Percentiles rank a stretch among this genome's conserved stretches.
Conservation (phyloP, 2,329 filamentous ascomycete genomes). For the Neonectria hederae region DNA sequence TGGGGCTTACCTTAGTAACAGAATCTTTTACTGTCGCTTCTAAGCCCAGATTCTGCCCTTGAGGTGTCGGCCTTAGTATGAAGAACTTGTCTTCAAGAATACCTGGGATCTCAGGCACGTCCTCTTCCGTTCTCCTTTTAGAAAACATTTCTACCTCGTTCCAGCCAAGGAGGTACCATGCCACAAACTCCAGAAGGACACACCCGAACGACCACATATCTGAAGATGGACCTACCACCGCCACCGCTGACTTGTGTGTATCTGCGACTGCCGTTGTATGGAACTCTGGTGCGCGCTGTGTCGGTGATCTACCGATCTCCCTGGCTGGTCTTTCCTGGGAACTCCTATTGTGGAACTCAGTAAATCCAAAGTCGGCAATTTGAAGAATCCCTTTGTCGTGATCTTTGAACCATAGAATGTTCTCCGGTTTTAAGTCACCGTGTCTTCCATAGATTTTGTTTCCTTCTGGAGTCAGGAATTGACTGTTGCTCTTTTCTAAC, state of each 20-base stretch:
- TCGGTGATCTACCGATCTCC: slow-evolving; percentile 4
- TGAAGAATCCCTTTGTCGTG: slow-evolving; percentile 12
- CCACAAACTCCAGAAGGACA: slow-evolving; percentile 26
- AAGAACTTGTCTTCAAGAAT: background rate
- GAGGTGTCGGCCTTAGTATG: background rate
- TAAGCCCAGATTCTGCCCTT: too few relatives aligned
- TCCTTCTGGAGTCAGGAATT: too few relatives aligned
- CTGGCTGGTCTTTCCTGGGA: slow-evolving; percentile 4
- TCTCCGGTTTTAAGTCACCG: slow-evolving; percentile 28
- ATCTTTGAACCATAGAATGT: slow-evolving; percentile 25
- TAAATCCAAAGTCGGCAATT: slow-evolving; percentile 23
- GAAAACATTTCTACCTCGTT: background rate
- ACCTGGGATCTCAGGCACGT: too few relatives aligned
- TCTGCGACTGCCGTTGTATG: slow-evolving; percentile 13
- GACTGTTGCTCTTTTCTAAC: too few relatives aligned
- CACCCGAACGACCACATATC: slow-evolving; percentile 34
- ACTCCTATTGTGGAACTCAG: slow-evolving; percentile 18
- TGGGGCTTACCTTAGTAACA: background rate
- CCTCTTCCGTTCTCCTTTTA: background rate
- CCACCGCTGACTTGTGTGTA: too few relatives aligned
- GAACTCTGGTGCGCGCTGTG: slow-evolving; percentile 27
- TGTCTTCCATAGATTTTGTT: slow-evolving; percentile 20
- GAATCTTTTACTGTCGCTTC: background rate
- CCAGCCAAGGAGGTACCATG: slow-evolving; percentile 22
- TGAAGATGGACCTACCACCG: too few relatives aligned